A percentile compares a stretch with the other conserved stretches of the same genome.
These are phyloP conservation scores for Globisporangium parvum DNA, from an alignment of 352 stramenopile genomes.

Conservation along the genomic window DNA sequence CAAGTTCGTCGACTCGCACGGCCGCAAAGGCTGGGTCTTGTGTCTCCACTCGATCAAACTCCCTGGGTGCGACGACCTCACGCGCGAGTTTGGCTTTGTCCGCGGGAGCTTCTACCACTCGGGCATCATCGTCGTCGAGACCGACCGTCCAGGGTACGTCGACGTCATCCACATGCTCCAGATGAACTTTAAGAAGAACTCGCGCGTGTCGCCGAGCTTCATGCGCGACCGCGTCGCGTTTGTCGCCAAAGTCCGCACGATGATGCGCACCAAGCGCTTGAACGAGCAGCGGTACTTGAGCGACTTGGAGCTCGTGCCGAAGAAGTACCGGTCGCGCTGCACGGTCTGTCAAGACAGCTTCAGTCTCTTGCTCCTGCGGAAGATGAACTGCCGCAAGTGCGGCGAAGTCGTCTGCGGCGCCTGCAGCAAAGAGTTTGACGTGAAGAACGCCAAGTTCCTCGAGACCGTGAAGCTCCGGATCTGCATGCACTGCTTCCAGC, in stretches of 20 bases:
- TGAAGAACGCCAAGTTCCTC: constrained; percentile 46
- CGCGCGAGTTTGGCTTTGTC: constrained; percentile 67
- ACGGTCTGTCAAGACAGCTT: constrained; percentile 81
- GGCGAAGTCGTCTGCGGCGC: constrained; percentile 84
- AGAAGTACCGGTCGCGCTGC: constrained; percentile 70
- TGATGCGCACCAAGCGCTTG: constrained; percentile 63
- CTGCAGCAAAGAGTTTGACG: constrained; percentile 81
- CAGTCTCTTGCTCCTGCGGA: constrained; percentile 71
- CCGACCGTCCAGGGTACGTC: constrained; percentile 59
- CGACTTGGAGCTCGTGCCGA: constrained; percentile 77
- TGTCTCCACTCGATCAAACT: constrained; percentile 84
- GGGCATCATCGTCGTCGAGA: constrained; percentile 77
- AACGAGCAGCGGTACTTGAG: constrained; percentile 79
- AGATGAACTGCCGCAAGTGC: constrained; percentile 85
- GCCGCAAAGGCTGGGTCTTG: constrained; percentile 78
- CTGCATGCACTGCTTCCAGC: constrained; percentile 81
- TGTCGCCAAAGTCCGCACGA: constrained; percentile 47
- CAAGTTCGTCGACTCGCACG: constrained; percentile 78
- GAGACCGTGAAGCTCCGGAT: constrained; percentile 75
- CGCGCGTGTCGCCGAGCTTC: constrained; percentile 35
- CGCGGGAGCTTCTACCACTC: constrained; percentile 81
- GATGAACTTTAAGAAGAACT: constrained; percentile 75
- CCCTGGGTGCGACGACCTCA: constrained; percentile 67
- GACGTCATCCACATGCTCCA: constrained; percentile 82
- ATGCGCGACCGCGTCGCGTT: constrained; percentile 39